A percentile compares a stretch with the other conserved stretches of the same genome.
phyloP scores from a whole-genome alignment of 805 yeast genomes.

The Wickerhamomyces xylosicus region DNA sequence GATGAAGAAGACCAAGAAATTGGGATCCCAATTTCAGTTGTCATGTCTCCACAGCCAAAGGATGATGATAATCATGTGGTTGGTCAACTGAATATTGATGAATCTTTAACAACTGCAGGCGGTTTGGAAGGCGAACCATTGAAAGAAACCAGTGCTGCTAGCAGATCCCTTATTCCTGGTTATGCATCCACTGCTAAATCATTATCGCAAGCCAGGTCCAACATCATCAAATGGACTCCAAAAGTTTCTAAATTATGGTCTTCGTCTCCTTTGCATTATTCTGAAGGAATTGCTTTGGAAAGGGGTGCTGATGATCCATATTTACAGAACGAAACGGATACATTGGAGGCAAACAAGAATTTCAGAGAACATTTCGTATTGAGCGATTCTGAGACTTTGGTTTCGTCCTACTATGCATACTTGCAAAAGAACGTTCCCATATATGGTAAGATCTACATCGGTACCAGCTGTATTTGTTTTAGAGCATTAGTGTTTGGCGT shows the following conservation, averaged over 20 bases:
- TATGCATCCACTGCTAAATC: slow-evolving; percentile 1
- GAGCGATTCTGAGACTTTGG: slow-evolving; percentile 35
- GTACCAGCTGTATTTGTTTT: slow-evolving; percentile 63
- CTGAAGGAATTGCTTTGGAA: slow-evolving; percentile 27
- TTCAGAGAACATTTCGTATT: slow-evolving; percentile 62
- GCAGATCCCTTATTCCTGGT: neutral
- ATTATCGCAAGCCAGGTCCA: slow-evolving; percentile 3
- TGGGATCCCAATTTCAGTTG: neutral
- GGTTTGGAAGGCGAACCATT: too few species aligned
- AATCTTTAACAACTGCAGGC: too few species aligned
- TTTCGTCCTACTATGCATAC: slow-evolving; percentile 64
- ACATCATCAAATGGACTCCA: slow-evolving; percentile 13
- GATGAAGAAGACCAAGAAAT: neutral
- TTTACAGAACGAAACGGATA: slow-evolving; percentile 32
- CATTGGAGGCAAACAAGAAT: slow-evolving; percentile 39
- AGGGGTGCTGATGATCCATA: slow-evolving; percentile 38
- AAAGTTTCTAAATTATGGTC: slow-evolving; percentile 36
- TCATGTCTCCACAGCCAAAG: neutral
- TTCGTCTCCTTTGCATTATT: slow-evolving; percentile 53
- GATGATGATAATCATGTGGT: too few species aligned
- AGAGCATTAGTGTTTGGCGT: slow-evolving; percentile 72
- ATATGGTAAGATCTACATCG: slow-evolving; percentile 76
- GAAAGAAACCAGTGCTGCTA: neutral
- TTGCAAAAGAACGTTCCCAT: slow-evolving; percentile 63
- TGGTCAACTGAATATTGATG: too few species aligned